These are phyloP conservation scores for Ilyonectria robusta DNA, from an alignment of 2,329 filamentous ascomycete genomes.

Conservation along the genomic window DNA sequence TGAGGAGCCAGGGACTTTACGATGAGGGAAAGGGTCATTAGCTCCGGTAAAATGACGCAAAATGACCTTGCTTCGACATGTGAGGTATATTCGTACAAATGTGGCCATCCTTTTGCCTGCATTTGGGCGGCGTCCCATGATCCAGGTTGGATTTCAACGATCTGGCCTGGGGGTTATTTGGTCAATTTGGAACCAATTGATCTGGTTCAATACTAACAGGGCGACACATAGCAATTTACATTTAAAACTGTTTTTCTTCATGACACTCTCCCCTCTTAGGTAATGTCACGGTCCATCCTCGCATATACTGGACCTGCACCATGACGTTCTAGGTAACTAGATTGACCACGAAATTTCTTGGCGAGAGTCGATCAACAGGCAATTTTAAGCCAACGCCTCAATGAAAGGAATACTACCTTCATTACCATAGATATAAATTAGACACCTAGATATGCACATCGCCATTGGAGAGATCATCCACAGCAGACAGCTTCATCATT, in stretches of 20 bases:
- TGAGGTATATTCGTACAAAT: background rate
- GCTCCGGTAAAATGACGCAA: background rate
- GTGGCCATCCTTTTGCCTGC: background rate
- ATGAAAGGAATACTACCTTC: background rate
- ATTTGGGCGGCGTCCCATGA: background rate
- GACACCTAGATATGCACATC: background rate
- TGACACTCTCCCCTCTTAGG: background rate
- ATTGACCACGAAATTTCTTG: background rate
- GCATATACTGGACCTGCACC: background rate
- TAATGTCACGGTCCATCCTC: background rate
- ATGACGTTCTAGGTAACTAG: conserved; percentile 4
- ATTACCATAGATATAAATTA: background rate
- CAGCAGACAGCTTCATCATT: too few species aligned
- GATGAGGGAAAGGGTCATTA: too few species aligned
- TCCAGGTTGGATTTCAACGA: background rate
- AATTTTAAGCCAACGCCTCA: background rate
- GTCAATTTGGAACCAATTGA: background rate
- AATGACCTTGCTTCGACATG: background rate
- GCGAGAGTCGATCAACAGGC: background rate
- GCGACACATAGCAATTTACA: too few species aligned
- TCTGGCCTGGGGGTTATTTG: background rate
- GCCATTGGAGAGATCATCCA: background rate
- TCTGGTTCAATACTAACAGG: background rate
- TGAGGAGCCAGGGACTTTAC: background rate
- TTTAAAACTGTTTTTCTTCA: too few species aligned